These are phyloP conservation scores for Collybiopsis confluens DNA, from an alignment of 768 basidiomycete species.

Conservation along the genomic window DNA sequence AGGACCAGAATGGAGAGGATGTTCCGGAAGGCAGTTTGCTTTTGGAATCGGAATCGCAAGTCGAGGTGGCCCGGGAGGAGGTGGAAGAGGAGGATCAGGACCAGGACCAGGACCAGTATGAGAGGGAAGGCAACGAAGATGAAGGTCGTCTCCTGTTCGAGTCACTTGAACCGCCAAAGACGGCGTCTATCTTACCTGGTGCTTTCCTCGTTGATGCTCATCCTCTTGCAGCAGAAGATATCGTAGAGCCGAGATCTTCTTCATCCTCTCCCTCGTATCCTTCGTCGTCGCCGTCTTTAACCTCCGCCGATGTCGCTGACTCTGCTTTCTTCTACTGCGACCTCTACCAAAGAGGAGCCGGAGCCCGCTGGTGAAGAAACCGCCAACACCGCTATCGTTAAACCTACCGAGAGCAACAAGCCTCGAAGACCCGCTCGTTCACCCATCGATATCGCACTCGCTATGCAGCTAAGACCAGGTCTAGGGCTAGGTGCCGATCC, in stretches of 20 bases:
- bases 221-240: slow-evolving; percentile 2
- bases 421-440: slow-evolving; percentile 29
- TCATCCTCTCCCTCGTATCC: too few relatives aligned
- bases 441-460: slow-evolving; percentile 64
- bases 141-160: neutral
- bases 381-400: slow-evolving; percentile 8
- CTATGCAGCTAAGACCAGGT: slow-evolving; percentile 74
- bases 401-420: slow-evolving; percentile 11
- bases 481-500: slow-evolving; percentile 67
- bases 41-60: too few relatives aligned
- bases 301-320: too few relatives aligned
- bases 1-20: neutral
- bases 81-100: neutral
- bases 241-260: too few relatives aligned
- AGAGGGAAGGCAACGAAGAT: neutral
- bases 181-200: slow-evolving; percentile 23
- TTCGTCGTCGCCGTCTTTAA: too few relatives aligned
- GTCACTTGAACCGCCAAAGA: neutral
- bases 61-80: neutral
- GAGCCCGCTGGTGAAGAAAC: too few relatives aligned
- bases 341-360: too few relatives aligned
- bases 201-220: slow-evolving; percentile 21
- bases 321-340: slow-evolving; percentile 10
- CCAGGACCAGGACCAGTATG: neutral
- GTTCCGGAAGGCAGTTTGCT: neutral